phyloP scores from a whole-genome alignment of 1,139 yeast species.

The Zygosaccharomyces sapae region DNA sequence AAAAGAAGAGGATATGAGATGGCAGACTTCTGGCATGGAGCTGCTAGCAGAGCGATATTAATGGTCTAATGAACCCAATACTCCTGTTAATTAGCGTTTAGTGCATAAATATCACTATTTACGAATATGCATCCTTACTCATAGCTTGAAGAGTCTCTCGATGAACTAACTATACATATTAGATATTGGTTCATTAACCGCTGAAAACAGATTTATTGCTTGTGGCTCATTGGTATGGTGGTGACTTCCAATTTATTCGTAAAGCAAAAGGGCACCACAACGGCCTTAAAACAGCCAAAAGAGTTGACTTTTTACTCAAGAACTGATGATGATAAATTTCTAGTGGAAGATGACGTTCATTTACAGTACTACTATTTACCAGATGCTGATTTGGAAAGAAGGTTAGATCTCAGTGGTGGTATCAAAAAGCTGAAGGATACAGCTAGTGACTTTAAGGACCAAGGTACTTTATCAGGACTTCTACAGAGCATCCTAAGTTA shows the following conservation, averaged over 20 bases:
- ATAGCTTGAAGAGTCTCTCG: not conserved
- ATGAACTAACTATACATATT: not conserved
- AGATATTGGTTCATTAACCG: not conserved
- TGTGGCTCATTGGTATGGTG: slow-evolving; percentile 14
- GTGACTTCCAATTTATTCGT: slow-evolving; percentile 24
- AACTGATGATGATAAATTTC: slow-evolving; percentile 24
- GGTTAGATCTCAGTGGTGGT: slow-evolving; percentile 60
- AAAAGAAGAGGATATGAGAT: not conserved
- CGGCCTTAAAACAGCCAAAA: slow-evolving; percentile 34
- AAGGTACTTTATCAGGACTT: slow-evolving; percentile 47
- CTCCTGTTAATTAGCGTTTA: no score
- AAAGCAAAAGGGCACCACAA: slow-evolving; percentile 30
- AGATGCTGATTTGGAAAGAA: slow-evolving; percentile 52
- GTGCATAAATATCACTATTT: no score
- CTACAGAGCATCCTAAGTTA: slow-evolving; percentile 50
- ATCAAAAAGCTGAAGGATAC: slow-evolving; percentile 52
- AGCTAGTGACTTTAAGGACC: slow-evolving; percentile 36
- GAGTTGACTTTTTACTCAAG: slow-evolving; percentile 32
- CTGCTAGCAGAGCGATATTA: no score
- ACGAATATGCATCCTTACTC: not conserved
- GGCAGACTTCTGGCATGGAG: not conserved
- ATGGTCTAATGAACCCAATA: no score
- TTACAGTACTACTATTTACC: slow-evolving; percentile 75
- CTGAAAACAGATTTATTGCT: not conserved
- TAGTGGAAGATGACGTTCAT: slow-evolving; percentile 47